Conservation (phyloP, 2,329 filamentous ascomycete species). For the Paecilomyces fulvus region DNA sequence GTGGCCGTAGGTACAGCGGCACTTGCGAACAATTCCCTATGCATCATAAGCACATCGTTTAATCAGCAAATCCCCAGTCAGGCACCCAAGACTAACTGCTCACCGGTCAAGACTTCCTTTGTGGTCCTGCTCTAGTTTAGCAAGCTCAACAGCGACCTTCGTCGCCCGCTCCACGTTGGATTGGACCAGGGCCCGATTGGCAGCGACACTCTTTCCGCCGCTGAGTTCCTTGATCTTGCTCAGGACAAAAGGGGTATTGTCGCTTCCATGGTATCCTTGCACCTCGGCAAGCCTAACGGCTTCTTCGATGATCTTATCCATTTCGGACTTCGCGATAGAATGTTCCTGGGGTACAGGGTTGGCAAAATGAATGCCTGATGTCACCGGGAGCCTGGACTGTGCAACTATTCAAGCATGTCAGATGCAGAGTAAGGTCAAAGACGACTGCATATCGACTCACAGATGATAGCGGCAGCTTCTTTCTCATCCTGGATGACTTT, state of each 20-base stretch:
- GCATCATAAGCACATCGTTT: conserved; percentile 16
- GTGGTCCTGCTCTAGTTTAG: conserved; percentile 42
- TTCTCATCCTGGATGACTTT: conserved; percentile 63
- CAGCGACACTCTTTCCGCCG: conserved; percentile 58
- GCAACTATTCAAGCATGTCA: conserved; percentile 44
- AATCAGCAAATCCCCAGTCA: conserved; percentile 25
- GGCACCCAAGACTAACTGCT: conserved; percentile 22
- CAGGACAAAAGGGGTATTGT: conserved; percentile 79
- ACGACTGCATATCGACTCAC: conserved; percentile 35
- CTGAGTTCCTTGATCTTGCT: conserved; percentile 71
- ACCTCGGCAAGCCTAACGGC: conserved; percentile 58
- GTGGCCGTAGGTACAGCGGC: conserved; percentile 13
- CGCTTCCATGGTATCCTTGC: conserved; percentile 60
- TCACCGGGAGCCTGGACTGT: conserved; percentile 62
- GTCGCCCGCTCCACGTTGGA: conserved; percentile 59
- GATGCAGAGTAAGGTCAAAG: not conserved
- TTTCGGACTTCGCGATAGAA: conserved; percentile 62
- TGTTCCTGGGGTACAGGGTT: conserved; percentile 71
- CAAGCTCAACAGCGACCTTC: conserved; percentile 55
- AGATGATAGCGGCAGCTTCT: conserved; percentile 82
- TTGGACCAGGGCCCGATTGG: conserved; percentile 64
- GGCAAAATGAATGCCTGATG: conserved; percentile 76
- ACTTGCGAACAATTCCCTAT: conserved; percentile 29
- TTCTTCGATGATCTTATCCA: conserved; percentile 59
- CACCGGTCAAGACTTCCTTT: conserved; percentile 25